Base-by-base conservation (phyloP, 257 asterid genomes). In the Rubia yunnanensis region DNA sequence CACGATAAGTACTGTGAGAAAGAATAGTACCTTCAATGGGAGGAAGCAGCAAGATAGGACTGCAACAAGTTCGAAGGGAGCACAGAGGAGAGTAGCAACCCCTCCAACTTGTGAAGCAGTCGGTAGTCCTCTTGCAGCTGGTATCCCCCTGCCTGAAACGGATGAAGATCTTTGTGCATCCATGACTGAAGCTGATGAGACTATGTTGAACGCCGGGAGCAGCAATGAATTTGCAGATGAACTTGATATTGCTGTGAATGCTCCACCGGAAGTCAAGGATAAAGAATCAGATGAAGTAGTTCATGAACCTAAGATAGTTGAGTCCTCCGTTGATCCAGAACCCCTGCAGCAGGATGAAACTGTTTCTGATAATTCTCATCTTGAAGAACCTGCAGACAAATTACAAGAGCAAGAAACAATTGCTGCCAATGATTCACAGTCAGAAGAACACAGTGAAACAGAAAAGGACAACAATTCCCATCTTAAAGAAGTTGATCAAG, bases 1-100 rank as follows among this genome's bases (percentile, higher is more conserved):
- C 80, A 14, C 79, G 78, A 71, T 73, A 86, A 32, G 60, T 2
- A 67, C 67, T 58, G 60, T 56, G 2, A 84, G 66, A 64, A 81
- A 77, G 61, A 76, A 63, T 20, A 63, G 54, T 41, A 39, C 13
- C 3, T 28, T 18, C 1, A 30, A 17, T 22, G 61, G 61, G 28
- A 81, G 62, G 73, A 84, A 82, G 56, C 66, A 60, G 18, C 77
- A 68, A 8, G 17, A 32, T 5, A 60, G 55, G 32, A 60, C 63
- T 41, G 63, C 50, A 67, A 41, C 74, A 22, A 23, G 4, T 54
- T 35, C 36, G 23, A 28, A 58, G 23, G 53, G 22, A 36, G 23
- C 62, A n/a, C 55, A 7, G 11, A n/a, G 11, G 5, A 55, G 35
- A 50, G 48, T 1, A 1, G 28, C 24, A 55, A 53, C 52, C 64